Evolutionary conservation across 805 yeast species (phyloP), one percentile per base, ranked within the genome.

Genomic region (Hanseniaspora mollemarum): DNA sequence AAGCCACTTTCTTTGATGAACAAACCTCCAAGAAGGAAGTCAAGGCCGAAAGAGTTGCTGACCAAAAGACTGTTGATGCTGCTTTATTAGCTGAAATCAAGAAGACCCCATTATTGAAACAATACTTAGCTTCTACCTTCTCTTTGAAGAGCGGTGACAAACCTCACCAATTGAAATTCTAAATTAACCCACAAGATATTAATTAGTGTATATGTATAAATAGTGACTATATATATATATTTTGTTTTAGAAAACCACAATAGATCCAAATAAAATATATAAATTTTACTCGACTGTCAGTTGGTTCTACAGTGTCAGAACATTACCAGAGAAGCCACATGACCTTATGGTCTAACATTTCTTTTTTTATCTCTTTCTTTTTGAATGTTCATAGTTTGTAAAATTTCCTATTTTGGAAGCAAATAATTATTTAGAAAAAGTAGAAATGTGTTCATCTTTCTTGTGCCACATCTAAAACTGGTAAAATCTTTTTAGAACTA

Each of bases 101-200:
- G 83, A 85, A 87, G 80, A 87, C 95, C 67, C 94, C 96, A 71
- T 80, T 87, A 71, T 83, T 90, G 73, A 86, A 87, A 75, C 94
- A 88, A 77, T 90, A 90, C 84, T 81, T 90, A 71, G 83, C 95
- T 63, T 71, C 96, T 65, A 76, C 94, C 62, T 90, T 90, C 88
- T 83, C 96, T 64, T 82, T 92, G 75, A 88, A 87, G 84, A 80
- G 78, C 75, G 97, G 97, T 74, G 98, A 90, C 80, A 87, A 77
- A 74, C 98, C 97, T 68, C 97, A 90, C 75, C 81, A 84, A 71
- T 85, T 92, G 83, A 87, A 85, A 79, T 90, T 92, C 75, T 90
- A 87, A 83, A 64, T 58, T 32, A 16, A 36, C 33, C 28, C 28
- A 32, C 12, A 43, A 37, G n/a, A 35, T 26, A 24, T 43, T 35